Conservation (phyloP, 1,284 basidiomycete species). For the Cerioporus squamosus region DNA sequence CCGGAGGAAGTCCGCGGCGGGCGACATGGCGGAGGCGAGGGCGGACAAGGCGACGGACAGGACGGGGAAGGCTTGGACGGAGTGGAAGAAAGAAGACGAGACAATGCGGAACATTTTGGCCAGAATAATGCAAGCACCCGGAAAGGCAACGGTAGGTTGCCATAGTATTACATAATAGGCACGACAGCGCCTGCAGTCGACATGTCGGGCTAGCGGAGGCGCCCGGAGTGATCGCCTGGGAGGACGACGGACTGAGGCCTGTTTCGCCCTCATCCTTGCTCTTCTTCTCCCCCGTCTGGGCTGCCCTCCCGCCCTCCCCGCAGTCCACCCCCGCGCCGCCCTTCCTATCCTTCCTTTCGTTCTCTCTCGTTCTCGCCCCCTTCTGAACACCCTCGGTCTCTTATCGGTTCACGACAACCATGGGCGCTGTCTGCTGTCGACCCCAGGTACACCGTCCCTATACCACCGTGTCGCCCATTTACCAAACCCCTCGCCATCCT, state of each 20-base stretch:
- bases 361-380: conserved; percentile 28
- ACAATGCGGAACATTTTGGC: background rate
- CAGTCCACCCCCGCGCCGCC: conserved; percentile 13
- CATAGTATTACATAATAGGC: conserved; percentile 8
- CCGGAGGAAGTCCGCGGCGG: conserved; percentile 41
- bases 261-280: conserved; percentile 7
- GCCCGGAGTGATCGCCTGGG: conserved; percentile 12
- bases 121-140: conserved; percentile 6
- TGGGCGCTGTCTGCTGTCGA: conserved; percentile 87
- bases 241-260: background rate
- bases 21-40: conserved; percentile 27
- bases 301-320: conserved; percentile 16
- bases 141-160: background rate
- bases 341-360: conserved; percentile 24
- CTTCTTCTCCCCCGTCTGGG: conserved; percentile 19
- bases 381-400: conserved; percentile 20
- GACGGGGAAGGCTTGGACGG: conserved; percentile 7
- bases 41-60: conserved; percentile 13
- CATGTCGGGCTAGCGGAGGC: conserved; percentile 3
- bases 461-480: conserved; percentile 9
- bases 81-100: background rate
- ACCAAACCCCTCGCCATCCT: background rate
- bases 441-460: conserved; percentile 57
- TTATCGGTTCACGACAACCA: conserved; percentile 41
- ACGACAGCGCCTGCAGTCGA: background rate